Conservation (phyloP, 257 asterid genomes). For the Ocimum tenuiflorum region DNA sequence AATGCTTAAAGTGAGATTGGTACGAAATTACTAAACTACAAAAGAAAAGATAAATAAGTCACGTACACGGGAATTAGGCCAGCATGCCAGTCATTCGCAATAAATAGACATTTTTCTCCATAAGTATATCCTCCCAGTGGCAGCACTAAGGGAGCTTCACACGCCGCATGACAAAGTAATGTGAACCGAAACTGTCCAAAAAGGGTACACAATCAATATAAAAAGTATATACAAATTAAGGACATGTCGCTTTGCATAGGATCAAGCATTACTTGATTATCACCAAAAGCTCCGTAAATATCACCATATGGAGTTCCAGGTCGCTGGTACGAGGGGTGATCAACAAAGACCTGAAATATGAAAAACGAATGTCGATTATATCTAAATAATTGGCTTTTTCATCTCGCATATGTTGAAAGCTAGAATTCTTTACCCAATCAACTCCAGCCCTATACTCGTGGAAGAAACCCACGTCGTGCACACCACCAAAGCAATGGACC, state of each 20-base stretch:
- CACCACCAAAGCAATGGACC: conserved; percentile 62
- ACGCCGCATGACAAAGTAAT: conserved; percentile 90
- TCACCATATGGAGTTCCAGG: conserved; percentile 99
- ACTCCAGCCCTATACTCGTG: conserved; percentile 93
- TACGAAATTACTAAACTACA: background rate
- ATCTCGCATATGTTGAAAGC: conserved; percentile 6
- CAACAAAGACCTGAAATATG: conserved; percentile 68
- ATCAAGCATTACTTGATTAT: conserved; percentile 67
- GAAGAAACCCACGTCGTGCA: conserved; percentile 70
- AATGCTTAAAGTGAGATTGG: background rate
- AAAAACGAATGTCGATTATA: background rate
- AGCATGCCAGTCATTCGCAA: conserved; percentile 99
- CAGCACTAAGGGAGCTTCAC: conserved; percentile 96
- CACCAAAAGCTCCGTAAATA: conserved; percentile 84
- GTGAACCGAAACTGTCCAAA: conserved; percentile 88
- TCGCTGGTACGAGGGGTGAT: conserved; percentile 76
- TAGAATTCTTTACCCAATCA: conserved; percentile 68
- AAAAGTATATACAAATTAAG: background rate
- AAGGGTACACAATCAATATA: conserved; percentile 20
- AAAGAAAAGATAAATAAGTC: conserved; percentile 11
- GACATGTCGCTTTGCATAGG: conserved; percentile 8
- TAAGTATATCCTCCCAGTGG: conserved; percentile 88
- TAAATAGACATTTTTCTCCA: conserved; percentile 84
- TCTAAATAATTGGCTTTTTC: no score
- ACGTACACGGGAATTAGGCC: conserved; percentile 94